Evolutionary conservation across 495 filamentous ascomycete genomes (phyloP), one percentile per base, ranked within the genome.

Genomic region (Lasiosphaeria hispida): DNA sequence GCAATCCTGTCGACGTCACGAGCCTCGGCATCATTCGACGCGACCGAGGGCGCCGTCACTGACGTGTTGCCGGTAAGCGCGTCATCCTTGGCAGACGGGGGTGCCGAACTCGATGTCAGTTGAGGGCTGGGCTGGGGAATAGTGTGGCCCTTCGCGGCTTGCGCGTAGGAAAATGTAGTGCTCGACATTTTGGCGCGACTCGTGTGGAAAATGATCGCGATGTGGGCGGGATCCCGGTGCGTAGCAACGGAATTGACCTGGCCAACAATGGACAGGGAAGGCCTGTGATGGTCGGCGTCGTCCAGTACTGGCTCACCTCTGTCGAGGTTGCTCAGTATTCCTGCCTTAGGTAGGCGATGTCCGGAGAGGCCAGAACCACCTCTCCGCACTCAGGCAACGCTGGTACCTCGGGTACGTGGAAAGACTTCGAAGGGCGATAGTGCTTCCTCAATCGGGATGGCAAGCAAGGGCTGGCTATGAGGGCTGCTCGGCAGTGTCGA

Each of bases 111-210:
- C 37, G 88, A 85, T 14, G 85, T 87, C 7, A 63, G 54, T 52
- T 70, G 67, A 23, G 86, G 80, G n/a, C 85, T 82, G 7, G 78
- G 74, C 39, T 91, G 88, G 52, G 76, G 35, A 59, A 79, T 63
- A 54, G 83, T 73, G 57, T 83, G 79, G 63, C 90, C 89, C 73
- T 90, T 92, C 30, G 93, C 94, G 67, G 93, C 93, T 79, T 96
- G 91, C 56, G 93, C 93, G 75, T 98, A 98, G 41, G 94, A 96
- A 73, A 96, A 95, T 53, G 80, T 69, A 48, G 80, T 61, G 58
- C 73, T 45, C 37, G 72, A 67, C 71, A 72, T 72, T 19, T 63
- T 61, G 49, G n/a, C 50, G 18, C 10, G 40, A 10, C 23, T 30
- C 23, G 23, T 30, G 23, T 37, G 15, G 53, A 15, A 10, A 34